A percentile compares a stretch with the other conserved stretches of the same genome.
Conservation (phyloP, 768 basidiomycete species). For the Agaricus bisporus region DNA sequence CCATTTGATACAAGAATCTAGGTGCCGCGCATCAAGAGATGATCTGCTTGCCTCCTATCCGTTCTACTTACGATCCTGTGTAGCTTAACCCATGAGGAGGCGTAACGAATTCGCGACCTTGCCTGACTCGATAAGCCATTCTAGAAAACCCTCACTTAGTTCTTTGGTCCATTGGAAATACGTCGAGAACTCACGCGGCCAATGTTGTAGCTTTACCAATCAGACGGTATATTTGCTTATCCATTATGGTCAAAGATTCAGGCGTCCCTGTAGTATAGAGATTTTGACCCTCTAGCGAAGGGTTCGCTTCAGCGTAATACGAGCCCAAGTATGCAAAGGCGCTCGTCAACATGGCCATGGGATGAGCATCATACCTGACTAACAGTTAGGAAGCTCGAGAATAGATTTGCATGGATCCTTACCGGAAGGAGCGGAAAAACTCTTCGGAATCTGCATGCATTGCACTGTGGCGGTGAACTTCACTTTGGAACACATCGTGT, state of each 20-base stretch:
- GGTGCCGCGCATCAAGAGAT: neutral
- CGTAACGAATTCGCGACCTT: slow-evolving; percentile 82
- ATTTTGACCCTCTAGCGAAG: slow-evolving; percentile 82
- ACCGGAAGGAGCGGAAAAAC: slow-evolving; percentile 67
- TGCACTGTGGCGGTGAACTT: slow-evolving; percentile 73
- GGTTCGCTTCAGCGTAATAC: slow-evolving; percentile 85
- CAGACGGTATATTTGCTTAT: slow-evolving; percentile 86
- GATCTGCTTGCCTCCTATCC: neutral
- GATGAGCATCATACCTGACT: slow-evolving; percentile 80
- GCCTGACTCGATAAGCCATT: slow-evolving; percentile 91
- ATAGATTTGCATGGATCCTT: slow-evolving; percentile 7
- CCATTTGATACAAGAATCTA: slow-evolving; percentile 89
- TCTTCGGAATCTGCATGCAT: slow-evolving; percentile 64
- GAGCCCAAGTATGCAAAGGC: slow-evolving; percentile 86
- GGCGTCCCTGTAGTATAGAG: slow-evolving; percentile 66
- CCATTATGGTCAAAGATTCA: slow-evolving; percentile 71
- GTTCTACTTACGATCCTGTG: slow-evolving; percentile 61
- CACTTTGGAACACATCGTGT: slow-evolving; percentile 57
- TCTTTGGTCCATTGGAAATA: neutral
- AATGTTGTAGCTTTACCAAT: slow-evolving; percentile 87
- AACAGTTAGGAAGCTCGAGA: neutral
- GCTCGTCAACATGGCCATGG: slow-evolving; percentile 86
- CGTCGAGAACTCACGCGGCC: slow-evolving; percentile 54
- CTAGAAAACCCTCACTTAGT: slow-evolving; percentile 25
- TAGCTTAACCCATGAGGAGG: slow-evolving; percentile 82